A percentile compares a stretch with the other conserved stretches of the same genome.
Evolutionary conservation across 148 eudicot species (phyloP).

Genomic region (Suaeda aralocaspica): DNA sequence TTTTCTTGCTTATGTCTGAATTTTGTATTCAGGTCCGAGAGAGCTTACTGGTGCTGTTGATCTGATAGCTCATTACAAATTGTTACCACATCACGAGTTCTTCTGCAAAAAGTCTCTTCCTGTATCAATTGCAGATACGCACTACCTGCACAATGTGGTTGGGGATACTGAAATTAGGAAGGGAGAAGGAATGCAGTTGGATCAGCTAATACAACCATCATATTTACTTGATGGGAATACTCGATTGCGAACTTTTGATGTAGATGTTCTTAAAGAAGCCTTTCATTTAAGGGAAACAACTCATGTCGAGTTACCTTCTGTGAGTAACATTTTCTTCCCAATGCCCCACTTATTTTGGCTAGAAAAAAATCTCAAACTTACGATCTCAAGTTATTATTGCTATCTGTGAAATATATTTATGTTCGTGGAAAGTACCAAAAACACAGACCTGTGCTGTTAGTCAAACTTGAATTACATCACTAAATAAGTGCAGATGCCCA

Average conservation of each 20-base stretch:
- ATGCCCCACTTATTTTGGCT: no score
- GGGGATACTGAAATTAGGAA: conserved; percentile 94
- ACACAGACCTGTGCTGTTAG: no score
- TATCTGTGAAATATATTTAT: no score
- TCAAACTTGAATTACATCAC: no score
- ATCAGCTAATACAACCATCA: conserved; percentile 65
- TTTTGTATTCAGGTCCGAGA: conserved; percentile 63
- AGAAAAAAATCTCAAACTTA: no score
- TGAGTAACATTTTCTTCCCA: conserved; percentile 37
- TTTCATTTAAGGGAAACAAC: conserved; percentile 71
- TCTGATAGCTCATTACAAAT: conserved; percentile 79
- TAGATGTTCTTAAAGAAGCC: conserved; percentile 69
- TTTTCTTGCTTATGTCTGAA: not conserved
- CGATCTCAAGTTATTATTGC: no score
- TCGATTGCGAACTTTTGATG: conserved; percentile 75
- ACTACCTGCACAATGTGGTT: conserved; percentile 91
- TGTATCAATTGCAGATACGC: conserved; percentile 75
- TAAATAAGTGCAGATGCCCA: no score
- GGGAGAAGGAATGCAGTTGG: conserved; percentile 96
- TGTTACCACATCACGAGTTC: conserved; percentile 85
- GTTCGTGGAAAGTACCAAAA: no score
- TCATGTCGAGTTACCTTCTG: conserved; percentile 75
- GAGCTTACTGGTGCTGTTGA: conserved; percentile 96
- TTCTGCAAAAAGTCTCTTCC: conserved; percentile 98
- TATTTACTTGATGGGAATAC: conserved; percentile 50